Conservation (phyloP, 2,329 filamentous ascomycete genomes). For the Hymenoscyphus fructigenus region DNA sequence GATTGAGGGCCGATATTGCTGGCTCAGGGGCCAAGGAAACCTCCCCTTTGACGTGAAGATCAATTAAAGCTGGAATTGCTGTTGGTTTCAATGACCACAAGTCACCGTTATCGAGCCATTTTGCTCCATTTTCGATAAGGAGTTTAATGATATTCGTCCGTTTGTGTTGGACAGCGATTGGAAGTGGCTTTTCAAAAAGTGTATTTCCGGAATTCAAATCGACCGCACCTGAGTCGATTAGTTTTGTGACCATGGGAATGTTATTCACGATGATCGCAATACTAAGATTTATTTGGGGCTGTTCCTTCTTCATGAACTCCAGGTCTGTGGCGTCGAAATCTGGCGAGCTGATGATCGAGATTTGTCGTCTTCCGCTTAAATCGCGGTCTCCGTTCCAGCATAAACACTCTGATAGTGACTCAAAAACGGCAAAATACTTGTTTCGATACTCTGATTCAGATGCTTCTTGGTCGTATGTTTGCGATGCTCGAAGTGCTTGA, state of each 20-base stretch:
- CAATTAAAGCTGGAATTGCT: not conserved
- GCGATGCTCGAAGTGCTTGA: not conserved
- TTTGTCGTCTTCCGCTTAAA: not conserved
- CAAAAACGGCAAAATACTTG: not conserved
- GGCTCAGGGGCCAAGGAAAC: not conserved
- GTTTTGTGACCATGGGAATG: not conserved
- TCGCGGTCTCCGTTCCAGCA: not conserved
- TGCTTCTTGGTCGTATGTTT: not conserved
- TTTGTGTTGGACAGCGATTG: not conserved
- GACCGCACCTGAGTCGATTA: not conserved
- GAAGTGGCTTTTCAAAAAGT: not conserved
- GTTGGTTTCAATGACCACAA: not conserved
- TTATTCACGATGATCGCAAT: conserved; percentile 3
- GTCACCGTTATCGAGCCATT: conserved; percentile 1
- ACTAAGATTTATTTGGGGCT: conserved; percentile 4
- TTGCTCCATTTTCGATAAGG: not conserved
- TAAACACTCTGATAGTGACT: not conserved
- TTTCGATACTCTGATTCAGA: not conserved
- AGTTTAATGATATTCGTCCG: not conserved
- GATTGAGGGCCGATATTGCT: not conserved
- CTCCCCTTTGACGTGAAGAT: not conserved
- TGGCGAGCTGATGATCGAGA: not conserved
- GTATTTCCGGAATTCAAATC: not conserved
- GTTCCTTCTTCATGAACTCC: not conserved
- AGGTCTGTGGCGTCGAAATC: not conserved